Evolutionary conservation across 257 asterid genomes (phyloP).

Genomic region (Cynanchum wilfordii): DNA sequence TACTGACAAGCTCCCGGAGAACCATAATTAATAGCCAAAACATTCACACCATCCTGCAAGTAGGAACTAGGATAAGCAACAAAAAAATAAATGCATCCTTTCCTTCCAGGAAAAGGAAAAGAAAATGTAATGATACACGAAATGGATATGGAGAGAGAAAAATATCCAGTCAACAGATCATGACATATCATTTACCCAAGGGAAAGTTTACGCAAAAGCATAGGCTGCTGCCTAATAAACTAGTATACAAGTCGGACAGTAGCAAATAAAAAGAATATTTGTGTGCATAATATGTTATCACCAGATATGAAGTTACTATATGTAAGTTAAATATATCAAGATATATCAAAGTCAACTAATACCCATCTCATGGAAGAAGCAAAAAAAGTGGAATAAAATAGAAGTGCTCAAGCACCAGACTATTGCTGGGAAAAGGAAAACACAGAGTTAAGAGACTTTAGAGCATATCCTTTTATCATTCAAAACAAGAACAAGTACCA

Average conservation of each 20-base stretch:
- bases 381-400: conserved; percentile 5
- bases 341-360: background rate
- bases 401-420: background rate
- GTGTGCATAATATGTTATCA: background rate
- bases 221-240: background rate
- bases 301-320: background rate
- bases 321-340: background rate
- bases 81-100: background rate
- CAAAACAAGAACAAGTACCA: background rate
- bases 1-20: conserved; percentile 83
- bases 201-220: background rate
- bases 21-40: conserved; percentile 86
- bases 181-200: background rate
- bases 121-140: background rate
- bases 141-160: background rate
- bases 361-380: background rate
- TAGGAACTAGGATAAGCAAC: background rate
- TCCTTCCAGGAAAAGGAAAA: background rate
- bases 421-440: background rate
- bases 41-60: conserved; percentile 81
- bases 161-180: background rate
- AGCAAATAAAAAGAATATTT: background rate
- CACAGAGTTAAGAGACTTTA: background rate
- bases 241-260: background rate
- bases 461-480: conserved; percentile 2